These are phyloP conservation scores for Lophiostoma macrostomum DNA, from an alignment of 495 filamentous ascomycete genomes.

Conservation along the genomic window DNA sequence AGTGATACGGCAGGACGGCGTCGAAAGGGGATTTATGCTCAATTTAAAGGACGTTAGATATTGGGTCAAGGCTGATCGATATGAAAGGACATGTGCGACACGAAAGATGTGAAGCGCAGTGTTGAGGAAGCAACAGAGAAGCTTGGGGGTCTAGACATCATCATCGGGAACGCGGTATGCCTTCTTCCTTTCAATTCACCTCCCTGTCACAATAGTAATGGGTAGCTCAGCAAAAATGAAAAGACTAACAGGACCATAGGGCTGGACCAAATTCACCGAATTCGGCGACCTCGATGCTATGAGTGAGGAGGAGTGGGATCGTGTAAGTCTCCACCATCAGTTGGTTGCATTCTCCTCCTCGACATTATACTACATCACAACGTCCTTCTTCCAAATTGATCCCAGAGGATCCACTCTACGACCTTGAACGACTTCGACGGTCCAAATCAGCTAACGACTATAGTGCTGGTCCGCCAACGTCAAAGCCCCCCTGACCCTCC, in stretches of 20 bases:
- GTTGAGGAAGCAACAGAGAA: conserved; percentile 56
- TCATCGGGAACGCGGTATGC: conserved; percentile 69
- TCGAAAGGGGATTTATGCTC: too few relatives aligned
- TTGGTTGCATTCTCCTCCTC: neutral
- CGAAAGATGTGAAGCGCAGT: conserved; percentile 52
- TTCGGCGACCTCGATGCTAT: conserved; percentile 64
- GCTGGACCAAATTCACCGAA: conserved; percentile 62
- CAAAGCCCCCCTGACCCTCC: conserved; percentile 61
- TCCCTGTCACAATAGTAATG: too few relatives aligned
- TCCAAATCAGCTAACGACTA: neutral
- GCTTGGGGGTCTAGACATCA: conserved; percentile 65
- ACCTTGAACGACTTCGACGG: too few relatives aligned
- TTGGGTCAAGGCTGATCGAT: too few relatives aligned
- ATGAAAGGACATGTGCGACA: conserved; percentile 59
- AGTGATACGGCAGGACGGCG: too few relatives aligned
- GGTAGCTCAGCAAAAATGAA: too few relatives aligned
- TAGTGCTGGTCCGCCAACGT: conserved; percentile 67
- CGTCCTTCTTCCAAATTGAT: too few relatives aligned
- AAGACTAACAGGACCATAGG: conserved; percentile 42
- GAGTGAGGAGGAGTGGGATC: conserved; percentile 68
- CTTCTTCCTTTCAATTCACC: neutral
- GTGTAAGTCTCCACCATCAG: conserved; percentile 41
- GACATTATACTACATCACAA: neutral
- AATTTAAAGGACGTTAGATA: too few relatives aligned
- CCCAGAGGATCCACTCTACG: too few relatives aligned